A percentile compares a stretch with the other conserved stretches of the same genome.
phyloP scores from a whole-genome alignment of 345 rosid species.

The Pugionium cornutum region DNA sequence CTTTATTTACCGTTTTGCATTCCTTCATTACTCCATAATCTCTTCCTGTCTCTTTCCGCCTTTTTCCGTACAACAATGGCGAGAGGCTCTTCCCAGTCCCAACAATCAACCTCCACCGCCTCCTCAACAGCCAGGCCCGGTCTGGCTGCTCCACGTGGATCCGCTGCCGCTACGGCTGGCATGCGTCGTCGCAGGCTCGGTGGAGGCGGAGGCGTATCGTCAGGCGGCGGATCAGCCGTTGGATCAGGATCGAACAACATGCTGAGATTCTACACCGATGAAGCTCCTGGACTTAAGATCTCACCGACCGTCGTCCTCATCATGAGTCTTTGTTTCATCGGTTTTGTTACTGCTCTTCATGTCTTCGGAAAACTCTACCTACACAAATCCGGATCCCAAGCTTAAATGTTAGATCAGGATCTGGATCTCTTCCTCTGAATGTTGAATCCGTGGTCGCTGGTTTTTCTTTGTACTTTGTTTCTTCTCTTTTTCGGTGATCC shows the following conservation, averaged over 20 bases:
- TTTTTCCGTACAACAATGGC: conserved; percentile 54
- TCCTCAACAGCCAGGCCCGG: conserved; percentile 69
- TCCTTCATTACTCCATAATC: not conserved
- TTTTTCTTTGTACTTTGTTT: not conserved
- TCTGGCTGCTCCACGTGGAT: conserved; percentile 77
- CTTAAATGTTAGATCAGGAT: conserved; percentile 33
- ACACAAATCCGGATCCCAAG: conserved; percentile 51
- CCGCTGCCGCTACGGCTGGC: conserved; percentile 89
- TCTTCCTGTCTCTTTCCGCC: not conserved
- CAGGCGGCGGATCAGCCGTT: conserved; percentile 39
- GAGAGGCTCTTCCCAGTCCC: conserved; percentile 84
- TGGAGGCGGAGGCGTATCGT: conserved; percentile 39
- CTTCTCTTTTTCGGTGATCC: conserved; percentile 4
- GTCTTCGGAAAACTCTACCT: conserved; percentile 92
- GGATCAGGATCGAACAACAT: conserved; percentile 62
- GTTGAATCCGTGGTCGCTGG: not conserved
- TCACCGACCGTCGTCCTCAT: conserved; percentile 90
- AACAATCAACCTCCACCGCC: conserved; percentile 52
- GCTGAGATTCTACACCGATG: conserved; percentile 96
- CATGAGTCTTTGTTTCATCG: conserved; percentile 96
- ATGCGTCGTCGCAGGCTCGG: conserved; percentile 84
- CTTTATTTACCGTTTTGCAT: conserved; percentile 25
- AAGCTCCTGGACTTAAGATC: conserved; percentile 91
- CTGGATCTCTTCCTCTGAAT: conserved; percentile 1
- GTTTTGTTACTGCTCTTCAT: conserved; percentile 89